These are phyloP conservation scores for Eucalyptus fibrosa DNA, from an alignment of 345 rosid genomes.

Conservation along the genomic window DNA sequence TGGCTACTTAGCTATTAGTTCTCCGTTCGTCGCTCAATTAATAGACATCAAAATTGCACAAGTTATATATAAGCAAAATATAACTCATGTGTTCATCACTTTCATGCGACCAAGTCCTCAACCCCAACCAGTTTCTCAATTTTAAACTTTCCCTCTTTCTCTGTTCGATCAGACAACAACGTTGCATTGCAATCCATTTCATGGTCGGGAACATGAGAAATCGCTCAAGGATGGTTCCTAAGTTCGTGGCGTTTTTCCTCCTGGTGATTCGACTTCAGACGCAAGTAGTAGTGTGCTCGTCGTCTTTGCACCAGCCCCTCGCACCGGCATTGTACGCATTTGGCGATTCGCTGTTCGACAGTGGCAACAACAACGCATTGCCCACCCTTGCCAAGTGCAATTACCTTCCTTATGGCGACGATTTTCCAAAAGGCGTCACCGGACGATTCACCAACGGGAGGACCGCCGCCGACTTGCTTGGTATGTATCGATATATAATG, in stretches of 20 bases:
- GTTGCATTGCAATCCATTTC: not conserved
- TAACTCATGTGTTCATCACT: not conserved
- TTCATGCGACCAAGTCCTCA: not conserved
- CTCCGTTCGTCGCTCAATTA: not conserved
- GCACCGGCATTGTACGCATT: slow-evolving; percentile 32
- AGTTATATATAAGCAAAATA: not conserved
- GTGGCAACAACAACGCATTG: slow-evolving; percentile 31
- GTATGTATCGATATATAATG: not conserved
- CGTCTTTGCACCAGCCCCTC: not conserved
- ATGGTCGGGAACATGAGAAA: not conserved
- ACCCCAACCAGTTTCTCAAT: not conserved
- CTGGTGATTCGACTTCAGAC: not conserved
- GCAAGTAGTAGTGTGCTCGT: not conserved
- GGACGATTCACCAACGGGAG: slow-evolving; percentile 50
- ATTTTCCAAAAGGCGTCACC: slow-evolving; percentile 13
- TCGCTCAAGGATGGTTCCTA: not conserved
- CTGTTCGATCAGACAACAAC: not conserved
- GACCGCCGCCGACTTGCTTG: slow-evolving; percentile 23
- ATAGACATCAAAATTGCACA: not conserved
- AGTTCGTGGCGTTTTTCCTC: not conserved
- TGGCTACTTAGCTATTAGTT: not conserved
- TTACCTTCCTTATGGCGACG: slow-evolving; percentile 20
- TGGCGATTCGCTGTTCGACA: slow-evolving; percentile 34
- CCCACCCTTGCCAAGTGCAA: slow-evolving; percentile 26
- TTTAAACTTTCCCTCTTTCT: not conserved